Evolutionary conservation across 2,329 filamentous ascomycete genomes (phyloP).

Genomic region (Penicillium sp.): DNA sequence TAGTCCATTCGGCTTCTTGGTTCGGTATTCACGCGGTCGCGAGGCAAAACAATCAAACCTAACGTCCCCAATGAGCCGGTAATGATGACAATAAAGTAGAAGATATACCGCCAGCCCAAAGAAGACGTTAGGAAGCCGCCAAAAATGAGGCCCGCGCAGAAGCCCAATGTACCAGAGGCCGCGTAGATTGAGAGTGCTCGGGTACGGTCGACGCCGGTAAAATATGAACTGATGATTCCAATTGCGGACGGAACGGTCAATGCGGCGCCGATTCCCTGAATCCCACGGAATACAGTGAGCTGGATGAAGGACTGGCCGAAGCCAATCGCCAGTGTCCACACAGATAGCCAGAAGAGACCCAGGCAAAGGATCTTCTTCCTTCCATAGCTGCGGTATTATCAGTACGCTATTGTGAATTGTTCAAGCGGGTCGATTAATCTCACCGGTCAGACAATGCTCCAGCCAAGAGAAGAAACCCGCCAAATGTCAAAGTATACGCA

Average conservation of each 20-base stretch:
- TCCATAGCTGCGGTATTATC: conserved; percentile 33
- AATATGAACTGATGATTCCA: conserved; percentile 49
- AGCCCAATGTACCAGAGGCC: conserved; percentile 43
- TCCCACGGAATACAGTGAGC: conserved; percentile 43
- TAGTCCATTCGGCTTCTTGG: conserved; percentile 45
- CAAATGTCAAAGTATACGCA: conserved; percentile 46
- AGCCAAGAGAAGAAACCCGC: conserved; percentile 26
- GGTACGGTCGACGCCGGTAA: conserved; percentile 42
- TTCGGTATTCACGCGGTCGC: conserved; percentile 38
- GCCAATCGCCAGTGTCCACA: conserved; percentile 42
- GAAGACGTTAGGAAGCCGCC: conserved; percentile 45
- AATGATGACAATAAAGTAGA: conserved; percentile 39
- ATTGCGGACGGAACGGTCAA: conserved; percentile 53
- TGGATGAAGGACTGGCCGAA: conserved; percentile 48
- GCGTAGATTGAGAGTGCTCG: conserved; percentile 45
- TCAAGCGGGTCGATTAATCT: background rate
- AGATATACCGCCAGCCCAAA: conserved; percentile 45
- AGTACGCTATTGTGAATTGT: background rate
- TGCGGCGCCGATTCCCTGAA: conserved; percentile 51
- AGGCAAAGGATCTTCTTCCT: conserved; percentile 43
- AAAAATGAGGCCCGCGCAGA: conserved; percentile 45
- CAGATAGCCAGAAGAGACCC: conserved; percentile 39
- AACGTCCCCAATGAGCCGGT: conserved; percentile 34
- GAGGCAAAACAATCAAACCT: conserved; percentile 42
- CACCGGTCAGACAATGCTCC: conserved; percentile 22